Evolutionary conservation across 2,329 filamentous ascomycete species (phyloP).

Genomic region (Bertia moriformis): DNA sequence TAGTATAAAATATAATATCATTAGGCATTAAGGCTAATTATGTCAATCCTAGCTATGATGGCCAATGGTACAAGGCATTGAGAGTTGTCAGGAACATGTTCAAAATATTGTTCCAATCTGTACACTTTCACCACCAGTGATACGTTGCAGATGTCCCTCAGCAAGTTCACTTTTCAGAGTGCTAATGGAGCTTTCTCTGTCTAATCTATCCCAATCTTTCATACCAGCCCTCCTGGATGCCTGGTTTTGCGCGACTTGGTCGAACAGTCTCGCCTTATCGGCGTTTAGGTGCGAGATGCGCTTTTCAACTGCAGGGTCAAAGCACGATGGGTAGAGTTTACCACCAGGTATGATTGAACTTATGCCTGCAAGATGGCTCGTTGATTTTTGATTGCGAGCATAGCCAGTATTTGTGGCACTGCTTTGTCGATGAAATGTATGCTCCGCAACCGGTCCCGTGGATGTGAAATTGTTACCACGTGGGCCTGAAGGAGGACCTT

Average conservation of each 20-base stretch:
- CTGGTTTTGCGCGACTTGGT: constrained; percentile 26
- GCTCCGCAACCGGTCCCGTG: no score
- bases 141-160: constrained; percentile 26
- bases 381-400: constrained; percentile 7
- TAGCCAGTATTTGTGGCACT: neutral
- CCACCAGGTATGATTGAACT: constrained; percentile 22
- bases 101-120: constrained; percentile 22
- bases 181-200: constrained; percentile 27
- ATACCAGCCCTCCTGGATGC: constrained; percentile 20
- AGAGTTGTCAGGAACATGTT: no score
- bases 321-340: constrained; percentile 16
- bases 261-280: constrained; percentile 25
- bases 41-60: no score
- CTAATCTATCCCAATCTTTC: constrained; percentile 28
- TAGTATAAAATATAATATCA: no score
- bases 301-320: constrained; percentile 22
- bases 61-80: no score
- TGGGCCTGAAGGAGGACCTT: no score
- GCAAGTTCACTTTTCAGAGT: constrained; percentile 28
- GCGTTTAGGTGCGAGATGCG: constrained; percentile 25
- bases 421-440: constrained; percentile 1
- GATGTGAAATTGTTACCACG: no score
- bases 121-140: constrained; percentile 25
- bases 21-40: no score
- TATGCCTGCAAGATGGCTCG: constrained; percentile 12